Conservation (phyloP, 2,329 filamentous ascomycete species). For the Alternaria longipes region DNA sequence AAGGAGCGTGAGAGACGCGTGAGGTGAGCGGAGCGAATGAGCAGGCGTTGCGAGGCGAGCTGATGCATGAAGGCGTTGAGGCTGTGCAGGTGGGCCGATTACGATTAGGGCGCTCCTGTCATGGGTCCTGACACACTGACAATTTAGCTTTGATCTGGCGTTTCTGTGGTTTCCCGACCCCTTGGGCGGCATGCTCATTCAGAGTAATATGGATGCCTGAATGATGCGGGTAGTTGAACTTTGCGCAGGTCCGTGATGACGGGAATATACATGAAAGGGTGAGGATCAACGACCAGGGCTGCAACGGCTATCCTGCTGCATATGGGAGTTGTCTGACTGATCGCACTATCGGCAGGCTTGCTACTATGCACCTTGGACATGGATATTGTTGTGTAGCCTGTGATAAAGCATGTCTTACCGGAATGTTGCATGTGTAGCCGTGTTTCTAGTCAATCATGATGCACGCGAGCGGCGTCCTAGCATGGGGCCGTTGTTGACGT, state of each 20-base stretch:
- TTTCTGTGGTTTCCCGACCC: constrained; percentile 5
- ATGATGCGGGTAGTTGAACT: constrained; percentile 10
- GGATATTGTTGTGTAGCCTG: constrained; percentile 17
- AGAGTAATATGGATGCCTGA: constrained; percentile 13
- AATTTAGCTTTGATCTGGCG: constrained; percentile 10
- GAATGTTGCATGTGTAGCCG: constrained; percentile 29
- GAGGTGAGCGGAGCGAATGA: constrained; percentile 30
- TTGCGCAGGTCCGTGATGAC: constrained; percentile 8
- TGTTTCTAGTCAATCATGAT: constrained; percentile 26
- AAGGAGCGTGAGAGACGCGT: constrained; percentile 21
- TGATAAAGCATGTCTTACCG: constrained; percentile 30
- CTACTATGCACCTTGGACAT: constrained; percentile 22
- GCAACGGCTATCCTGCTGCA: constrained; percentile 24
- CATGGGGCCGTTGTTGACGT: constrained; percentile 19
- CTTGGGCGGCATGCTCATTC: constrained; percentile 7
- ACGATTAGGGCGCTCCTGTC: constrained; percentile 19
- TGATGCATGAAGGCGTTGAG: constrained; percentile 45
- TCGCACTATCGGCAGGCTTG: constrained; percentile 22
- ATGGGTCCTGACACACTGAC: constrained; percentile 25
- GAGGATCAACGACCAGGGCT: constrained; percentile 17
- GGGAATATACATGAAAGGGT: constrained; percentile 14
- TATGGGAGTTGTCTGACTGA: constrained; percentile 23
- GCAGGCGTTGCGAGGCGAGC: constrained; percentile 21
- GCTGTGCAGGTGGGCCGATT: constrained; percentile 36
- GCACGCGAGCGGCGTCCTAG: constrained; percentile 19